Evolutionary conservation across 495 filamentous ascomycete species (phyloP).

Genomic region (Pyrenopolyporus hunteri): DNA sequence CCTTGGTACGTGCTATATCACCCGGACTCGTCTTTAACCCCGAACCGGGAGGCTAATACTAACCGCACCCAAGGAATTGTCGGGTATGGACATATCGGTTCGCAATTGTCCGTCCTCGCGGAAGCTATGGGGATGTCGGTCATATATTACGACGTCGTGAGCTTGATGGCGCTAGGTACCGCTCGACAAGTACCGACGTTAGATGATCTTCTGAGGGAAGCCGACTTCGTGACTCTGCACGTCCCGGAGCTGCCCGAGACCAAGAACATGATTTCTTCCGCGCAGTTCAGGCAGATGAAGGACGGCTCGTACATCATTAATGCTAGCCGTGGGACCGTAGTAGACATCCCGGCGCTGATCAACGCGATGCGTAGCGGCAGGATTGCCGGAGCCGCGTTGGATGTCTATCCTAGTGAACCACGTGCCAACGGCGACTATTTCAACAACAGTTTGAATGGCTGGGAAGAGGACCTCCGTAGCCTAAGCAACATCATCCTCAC

Average conservation of each 20-base stretch:
- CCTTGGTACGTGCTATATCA: slow-evolving; percentile 62
- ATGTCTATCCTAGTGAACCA: slow-evolving; percentile 95
- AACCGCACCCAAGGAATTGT: slow-evolving; percentile 69
- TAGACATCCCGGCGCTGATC: slow-evolving; percentile 92
- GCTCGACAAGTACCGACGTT: slow-evolving; percentile 81
- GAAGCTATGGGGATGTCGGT: slow-evolving; percentile 98
- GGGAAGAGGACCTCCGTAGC: slow-evolving; percentile 82
- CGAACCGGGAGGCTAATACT: slow-evolving; percentile 23
- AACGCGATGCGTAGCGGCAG: slow-evolving; percentile 86
- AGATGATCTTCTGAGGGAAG: slow-evolving; percentile 71
- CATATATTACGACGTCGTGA: slow-evolving; percentile 92
- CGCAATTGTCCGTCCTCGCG: slow-evolving; percentile 92
- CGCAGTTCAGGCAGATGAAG: slow-evolving; percentile 88
- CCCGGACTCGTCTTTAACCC: not conserved
- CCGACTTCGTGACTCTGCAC: slow-evolving; percentile 93
- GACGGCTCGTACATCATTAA: slow-evolving; percentile 93
- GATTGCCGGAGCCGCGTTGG: slow-evolving; percentile 90
- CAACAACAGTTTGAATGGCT: slow-evolving; percentile 79
- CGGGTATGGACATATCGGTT: slow-evolving; percentile 97
- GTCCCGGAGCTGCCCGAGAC: slow-evolving; percentile 94
- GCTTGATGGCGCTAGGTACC: slow-evolving; percentile 90
- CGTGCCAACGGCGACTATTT: slow-evolving; percentile 95
- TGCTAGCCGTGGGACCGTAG: slow-evolving; percentile 88
- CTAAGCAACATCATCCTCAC: slow-evolving; percentile 94
- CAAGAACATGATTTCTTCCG: slow-evolving; percentile 79